phyloP scores from a whole-genome alignment of 2,329 filamentous ascomycete species.

The Curvularia hawaiiensis region DNA sequence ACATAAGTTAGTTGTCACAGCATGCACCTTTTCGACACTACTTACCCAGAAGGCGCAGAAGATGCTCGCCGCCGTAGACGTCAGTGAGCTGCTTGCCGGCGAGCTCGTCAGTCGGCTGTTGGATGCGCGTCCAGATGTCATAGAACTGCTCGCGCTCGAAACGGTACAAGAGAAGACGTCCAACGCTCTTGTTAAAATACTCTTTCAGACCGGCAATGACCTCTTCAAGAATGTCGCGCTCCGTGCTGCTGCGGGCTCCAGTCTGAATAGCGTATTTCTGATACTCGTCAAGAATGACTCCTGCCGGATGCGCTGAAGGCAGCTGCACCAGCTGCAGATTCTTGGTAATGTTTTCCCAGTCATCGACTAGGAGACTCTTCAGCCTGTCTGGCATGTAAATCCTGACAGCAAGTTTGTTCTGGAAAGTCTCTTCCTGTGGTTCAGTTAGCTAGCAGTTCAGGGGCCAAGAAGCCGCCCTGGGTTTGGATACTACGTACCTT shows the following conservation, averaged over 20 bases:
- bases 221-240: conserved; percentile 87
- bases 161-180: conserved; percentile 88
- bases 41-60: conserved; percentile 86
- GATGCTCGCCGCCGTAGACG: conserved; percentile 90
- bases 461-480: not conserved
- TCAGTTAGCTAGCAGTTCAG: not conserved
- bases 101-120: conserved; percentile 63
- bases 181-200: conserved; percentile 91
- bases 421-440: conserved; percentile 82
- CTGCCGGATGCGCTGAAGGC: conserved; percentile 76
- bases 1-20: not conserved
- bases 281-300: conserved; percentile 81
- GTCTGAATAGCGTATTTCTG: conserved; percentile 71
- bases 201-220: conserved; percentile 83
- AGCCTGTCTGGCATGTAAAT: conserved; percentile 86
- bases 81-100: conserved; percentile 76
- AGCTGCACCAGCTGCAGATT: conserved; percentile 87
- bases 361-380: conserved; percentile 92
- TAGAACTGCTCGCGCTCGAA: conserved; percentile 92
- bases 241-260: conserved; percentile 64
- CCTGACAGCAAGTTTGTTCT: conserved; percentile 81
- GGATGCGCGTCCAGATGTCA: conserved; percentile 74
- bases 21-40: conserved; percentile 6
- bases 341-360: conserved; percentile 99
- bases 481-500: conserved; percentile 59